phyloP scores from a whole-genome alignment of 805 yeast genomes.

The Ogataea sp. region DNA sequence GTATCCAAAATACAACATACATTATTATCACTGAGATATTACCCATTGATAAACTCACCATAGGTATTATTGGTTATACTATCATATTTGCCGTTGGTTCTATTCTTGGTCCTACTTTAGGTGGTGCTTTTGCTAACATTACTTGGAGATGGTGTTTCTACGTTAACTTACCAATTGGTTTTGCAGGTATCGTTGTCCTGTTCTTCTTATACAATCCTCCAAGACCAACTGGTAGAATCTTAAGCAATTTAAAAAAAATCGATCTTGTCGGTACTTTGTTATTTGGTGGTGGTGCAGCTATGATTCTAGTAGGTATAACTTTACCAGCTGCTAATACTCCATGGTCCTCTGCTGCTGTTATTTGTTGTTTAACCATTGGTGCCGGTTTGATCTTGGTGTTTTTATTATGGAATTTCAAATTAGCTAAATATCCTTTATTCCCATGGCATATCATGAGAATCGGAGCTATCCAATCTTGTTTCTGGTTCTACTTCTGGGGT shows the following conservation, averaged over 20 bases:
- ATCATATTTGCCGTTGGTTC: conserved; percentile 41
- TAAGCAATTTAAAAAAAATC: conserved; percentile 30
- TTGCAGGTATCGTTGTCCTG: conserved; percentile 32
- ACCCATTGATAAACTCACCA: conserved; percentile 32
- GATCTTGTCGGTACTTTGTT: conserved; percentile 44
- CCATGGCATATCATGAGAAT: conserved; percentile 28
- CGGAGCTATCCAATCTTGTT: conserved; percentile 29
- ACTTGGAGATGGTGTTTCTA: conserved; percentile 77
- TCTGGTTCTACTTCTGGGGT: conserved; percentile 28
- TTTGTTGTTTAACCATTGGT: conserved; percentile 40
- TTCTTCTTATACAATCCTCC: conserved; percentile 39
- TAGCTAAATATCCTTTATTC: conserved; percentile 38
- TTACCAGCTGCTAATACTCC: conserved; percentile 46
- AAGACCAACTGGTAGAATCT: conserved; percentile 29
- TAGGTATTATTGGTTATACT: conserved; percentile 30
- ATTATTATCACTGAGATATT: conserved; percentile 52
- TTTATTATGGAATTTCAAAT: conserved; percentile 35
- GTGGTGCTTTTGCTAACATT: conserved; percentile 55
- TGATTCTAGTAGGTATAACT: conserved; percentile 43
- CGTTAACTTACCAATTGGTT: conserved; percentile 60
- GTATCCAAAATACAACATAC: conserved; percentile 48
- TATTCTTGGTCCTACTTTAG: conserved; percentile 55
- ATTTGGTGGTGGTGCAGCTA: conserved; percentile 33
- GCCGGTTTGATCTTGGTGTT: conserved; percentile 24
- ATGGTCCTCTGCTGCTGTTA: conserved; percentile 48